Conservation (phyloP, 371 early-diverging fungal genomes). For the Mortierella sp. region DNA sequence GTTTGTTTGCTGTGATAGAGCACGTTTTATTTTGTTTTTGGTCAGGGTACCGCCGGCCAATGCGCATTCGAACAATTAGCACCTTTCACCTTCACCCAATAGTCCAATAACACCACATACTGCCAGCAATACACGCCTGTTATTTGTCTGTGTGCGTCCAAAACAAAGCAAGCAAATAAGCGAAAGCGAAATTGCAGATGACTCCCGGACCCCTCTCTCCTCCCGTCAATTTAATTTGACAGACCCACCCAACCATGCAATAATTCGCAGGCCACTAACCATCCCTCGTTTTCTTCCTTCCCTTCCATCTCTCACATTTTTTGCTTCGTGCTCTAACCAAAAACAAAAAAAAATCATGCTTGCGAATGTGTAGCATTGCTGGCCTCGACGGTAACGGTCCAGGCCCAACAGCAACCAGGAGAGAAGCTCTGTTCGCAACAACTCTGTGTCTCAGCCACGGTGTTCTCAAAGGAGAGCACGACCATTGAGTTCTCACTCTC, state of each 20-base stretch:
- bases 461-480: conserved; percentile 36
- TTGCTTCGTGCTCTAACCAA: too few relatives aligned
- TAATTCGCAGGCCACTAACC: not conserved
- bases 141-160: too few relatives aligned
- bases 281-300: not conserved
- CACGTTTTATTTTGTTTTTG: not conserved
- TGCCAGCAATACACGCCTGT: too few relatives aligned
- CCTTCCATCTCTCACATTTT: not conserved
- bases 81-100: not conserved
- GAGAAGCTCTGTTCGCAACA: conserved; percentile 22
- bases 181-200: too few relatives aligned
- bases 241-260: too few relatives aligned
- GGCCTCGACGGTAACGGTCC: conserved; percentile 3
- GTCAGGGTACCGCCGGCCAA: not conserved
- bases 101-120: too few relatives aligned
- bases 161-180: too few relatives aligned
- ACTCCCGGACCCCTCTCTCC: too few relatives aligned
- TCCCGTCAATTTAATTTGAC: too few relatives aligned
- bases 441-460: conserved; percentile 41
- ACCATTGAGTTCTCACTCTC: conserved; percentile 39
- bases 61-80: not conserved
- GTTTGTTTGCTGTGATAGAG: not conserved
- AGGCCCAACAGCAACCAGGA: conserved; percentile 18
- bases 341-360: too few relatives aligned
- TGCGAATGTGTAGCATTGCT: conserved; percentile 5